Percentiles rank a stretch among this genome's conserved stretches.
These are phyloP conservation scores for Adansonia grandidieri DNA, from an alignment of 441 rosid species.

Conservation along the genomic window DNA sequence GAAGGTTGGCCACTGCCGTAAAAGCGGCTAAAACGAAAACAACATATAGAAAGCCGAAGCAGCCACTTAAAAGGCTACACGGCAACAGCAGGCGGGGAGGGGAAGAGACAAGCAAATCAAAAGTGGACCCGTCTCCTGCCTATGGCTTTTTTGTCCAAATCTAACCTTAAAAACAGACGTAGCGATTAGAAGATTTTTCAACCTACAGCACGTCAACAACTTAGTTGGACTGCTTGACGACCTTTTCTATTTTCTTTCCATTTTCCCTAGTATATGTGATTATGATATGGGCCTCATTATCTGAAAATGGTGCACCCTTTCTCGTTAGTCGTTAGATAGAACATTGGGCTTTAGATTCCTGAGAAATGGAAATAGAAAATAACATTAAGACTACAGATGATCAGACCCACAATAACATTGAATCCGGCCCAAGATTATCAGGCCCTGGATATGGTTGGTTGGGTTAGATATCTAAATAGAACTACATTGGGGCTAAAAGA, in stretches of 20 bases:
- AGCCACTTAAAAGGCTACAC: background rate
- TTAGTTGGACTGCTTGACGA: background rate
- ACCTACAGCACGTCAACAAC: no score
- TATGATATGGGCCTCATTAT: background rate
- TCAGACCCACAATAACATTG: background rate
- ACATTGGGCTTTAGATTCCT: background rate
- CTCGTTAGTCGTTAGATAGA: background rate
- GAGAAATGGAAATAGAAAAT: background rate
- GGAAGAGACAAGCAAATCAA: background rate
- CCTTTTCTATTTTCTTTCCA: background rate
- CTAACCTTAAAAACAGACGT: background rate
- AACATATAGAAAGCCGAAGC: background rate
- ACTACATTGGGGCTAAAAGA: background rate
- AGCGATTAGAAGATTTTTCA: background rate
- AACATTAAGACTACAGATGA: background rate
- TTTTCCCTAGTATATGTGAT: background rate
- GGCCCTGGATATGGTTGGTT: background rate
- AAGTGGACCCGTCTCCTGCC: conserved; percentile 5
- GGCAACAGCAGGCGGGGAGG: background rate
- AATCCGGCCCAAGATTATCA: background rate
- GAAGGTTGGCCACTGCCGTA: background rate
- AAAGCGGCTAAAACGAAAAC: background rate
- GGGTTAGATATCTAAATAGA: background rate
- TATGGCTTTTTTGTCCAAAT: background rate
- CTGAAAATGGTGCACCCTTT: background rate